Conservation (phyloP, 768 basidiomycete species). For the Lactarius evosmus region DNA sequence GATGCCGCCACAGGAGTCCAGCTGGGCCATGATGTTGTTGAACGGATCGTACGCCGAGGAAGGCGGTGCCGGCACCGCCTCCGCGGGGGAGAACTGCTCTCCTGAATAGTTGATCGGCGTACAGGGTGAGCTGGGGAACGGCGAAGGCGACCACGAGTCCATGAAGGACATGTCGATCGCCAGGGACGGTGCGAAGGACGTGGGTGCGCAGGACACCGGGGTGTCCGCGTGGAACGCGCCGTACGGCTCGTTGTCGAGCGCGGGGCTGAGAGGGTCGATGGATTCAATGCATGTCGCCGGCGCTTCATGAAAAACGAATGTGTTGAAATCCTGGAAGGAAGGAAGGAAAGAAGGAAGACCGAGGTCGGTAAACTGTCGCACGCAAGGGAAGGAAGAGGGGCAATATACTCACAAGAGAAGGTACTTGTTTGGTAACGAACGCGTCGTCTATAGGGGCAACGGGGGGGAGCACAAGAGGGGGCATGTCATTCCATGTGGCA, state of each 20-base stretch:
- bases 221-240: slow-evolving; percentile 15
- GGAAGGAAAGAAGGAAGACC: background rate
- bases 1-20: slow-evolving; percentile 11
- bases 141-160: slow-evolving; percentile 18
- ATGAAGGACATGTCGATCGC: slow-evolving; percentile 23
- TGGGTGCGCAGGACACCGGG: slow-evolving; percentile 9
- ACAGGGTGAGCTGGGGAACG: slow-evolving; percentile 22
- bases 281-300: slow-evolving; percentile 25
- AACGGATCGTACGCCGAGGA: slow-evolving; percentile 9
- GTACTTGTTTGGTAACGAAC: slow-evolving; percentile 17
- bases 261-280: slow-evolving; percentile 27
- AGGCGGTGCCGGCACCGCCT: slow-evolving; percentile 19
- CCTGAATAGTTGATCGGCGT: slow-evolving; percentile 21
- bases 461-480: slow-evolving; percentile 26
- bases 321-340: slow-evolving; percentile 21
- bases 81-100: slow-evolving; percentile 16
- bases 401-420: slow-evolving; percentile 29
- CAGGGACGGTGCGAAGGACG: slow-evolving; percentile 4
- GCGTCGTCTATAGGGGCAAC: background rate
- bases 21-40: slow-evolving; percentile 7
- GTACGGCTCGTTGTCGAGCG: background rate
- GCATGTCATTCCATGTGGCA: slow-evolving; percentile 23
- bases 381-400: too few species aligned
- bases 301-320: slow-evolving; percentile 28
- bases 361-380: background rate